Evolutionary conservation across 345 rosid genomes (phyloP).

Genomic region (Corchorus capsularis): DNA sequence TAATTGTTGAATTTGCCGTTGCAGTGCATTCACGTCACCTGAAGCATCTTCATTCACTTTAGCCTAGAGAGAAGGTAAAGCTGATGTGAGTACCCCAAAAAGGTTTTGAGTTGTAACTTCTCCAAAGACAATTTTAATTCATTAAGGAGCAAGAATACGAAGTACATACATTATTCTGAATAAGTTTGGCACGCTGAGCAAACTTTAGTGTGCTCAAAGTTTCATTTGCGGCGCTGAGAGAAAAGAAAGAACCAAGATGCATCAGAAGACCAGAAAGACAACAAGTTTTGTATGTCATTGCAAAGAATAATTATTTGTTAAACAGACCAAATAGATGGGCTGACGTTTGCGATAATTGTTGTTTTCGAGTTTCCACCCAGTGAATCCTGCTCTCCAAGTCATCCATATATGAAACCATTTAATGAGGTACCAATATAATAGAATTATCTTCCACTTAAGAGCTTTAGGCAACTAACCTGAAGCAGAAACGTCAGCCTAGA

Average conservation of each 20-base stretch:
- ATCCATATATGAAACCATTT: conserved; percentile 4
- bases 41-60: conserved; percentile 95
- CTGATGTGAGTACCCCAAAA: conserved; percentile 23
- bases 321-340: conserved; percentile 85
- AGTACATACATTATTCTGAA: conserved; percentile 77
- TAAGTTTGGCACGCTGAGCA: conserved; percentile 97
- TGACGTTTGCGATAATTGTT: conserved; percentile 90
- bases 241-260: conserved; percentile 25
- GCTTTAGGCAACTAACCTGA: conserved; percentile 57
- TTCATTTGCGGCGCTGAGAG: conserved; percentile 82
- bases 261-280: conserved; percentile 6
- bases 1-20: conserved; percentile 75
- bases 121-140: conserved; percentile 2
- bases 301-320: conserved; percentile 20
- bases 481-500: conserved; percentile 95
- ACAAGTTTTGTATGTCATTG: not conserved
- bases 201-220: conserved; percentile 93
- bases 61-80: conserved; percentile 53
- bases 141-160: conserved; percentile 12
- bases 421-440: conserved; percentile 2
- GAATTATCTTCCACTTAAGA: conserved; percentile 19
- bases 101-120: conserved; percentile 7
- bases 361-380: conserved; percentile 96
- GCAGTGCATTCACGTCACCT: conserved; percentile 79
- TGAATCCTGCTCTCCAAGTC: conserved; percentile 71